Evolutionary conservation across 768 basidiomycete genomes (phyloP), one percentile per base, ranked within the genome.

Genomic region (Podaxis mareebaensis): DNA sequence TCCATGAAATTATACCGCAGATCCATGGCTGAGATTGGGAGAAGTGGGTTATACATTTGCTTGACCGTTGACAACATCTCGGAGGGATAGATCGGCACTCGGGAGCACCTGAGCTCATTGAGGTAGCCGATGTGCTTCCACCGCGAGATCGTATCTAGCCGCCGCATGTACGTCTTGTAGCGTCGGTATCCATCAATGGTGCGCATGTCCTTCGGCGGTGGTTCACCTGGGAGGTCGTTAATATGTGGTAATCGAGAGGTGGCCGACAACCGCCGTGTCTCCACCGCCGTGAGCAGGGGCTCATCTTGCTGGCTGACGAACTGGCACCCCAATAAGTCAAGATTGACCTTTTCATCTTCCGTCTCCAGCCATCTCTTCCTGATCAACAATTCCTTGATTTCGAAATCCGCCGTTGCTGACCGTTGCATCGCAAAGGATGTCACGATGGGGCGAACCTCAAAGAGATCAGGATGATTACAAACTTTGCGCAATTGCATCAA

Each of bases 401-500:
- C 81, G 75, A 88, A 88, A 75, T 93, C 86, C 65, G 85, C 93
- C 65, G 86, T 82, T 60, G 83, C 93, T 62, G 89, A 95, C 67
- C 83, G 90, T 63, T 78, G 79, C 87, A 85, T 90, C 4, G 83
- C 86, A 73, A 90, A 93, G 26, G 84, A 94, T 58, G 85, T 92
- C 60, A 86, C 87, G 64, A 89, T 87, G 1, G 95, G 92, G 68
- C 95, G 89, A 56, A 92, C 87, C 74, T 96, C 92, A 72, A 96
- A 96, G 10, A 95, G 80, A 74, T 95, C 91, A 0, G 96, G 96
- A 74, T 98, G 95, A 60, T 93, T 95, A 79, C 94, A 94, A 48
- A 96, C 93, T 78, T 99, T 98, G 60, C 97, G 90, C 3, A 99
- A 83, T 73, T 99, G 97, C 97, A 99, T 99, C 64, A 99, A 84